These are phyloP conservation scores for Rhododendron griersonianum DNA, from an alignment of 148 eudicot species.

Conservation along the genomic window DNA sequence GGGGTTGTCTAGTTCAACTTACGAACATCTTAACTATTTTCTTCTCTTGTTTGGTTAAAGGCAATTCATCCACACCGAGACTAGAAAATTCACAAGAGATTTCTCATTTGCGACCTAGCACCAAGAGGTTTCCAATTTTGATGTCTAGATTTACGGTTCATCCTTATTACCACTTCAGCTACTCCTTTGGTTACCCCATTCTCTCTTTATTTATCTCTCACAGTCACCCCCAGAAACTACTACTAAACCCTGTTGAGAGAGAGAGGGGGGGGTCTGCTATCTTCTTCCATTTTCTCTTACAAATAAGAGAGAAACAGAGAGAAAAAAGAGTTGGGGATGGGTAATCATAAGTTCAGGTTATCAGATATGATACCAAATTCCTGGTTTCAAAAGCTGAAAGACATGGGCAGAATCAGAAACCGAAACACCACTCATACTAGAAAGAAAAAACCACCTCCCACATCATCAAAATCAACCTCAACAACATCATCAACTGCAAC, in stretches of 20 bases:
- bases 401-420: constrained; percentile 24
- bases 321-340: constrained; percentile 24
- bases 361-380: constrained; percentile 55
- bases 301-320: background rate
- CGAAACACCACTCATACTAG: constrained; percentile 6
- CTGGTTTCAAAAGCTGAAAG: constrained; percentile 54
- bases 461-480: constrained; percentile 24
- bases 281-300: background rate
- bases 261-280: background rate
- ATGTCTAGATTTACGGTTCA: no score
- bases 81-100: background rate
- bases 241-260: background rate
- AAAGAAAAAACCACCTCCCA: constrained; percentile 8
- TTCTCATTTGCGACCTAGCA: background rate
- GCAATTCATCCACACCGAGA: background rate
- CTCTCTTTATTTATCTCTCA: background rate
- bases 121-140: background rate
- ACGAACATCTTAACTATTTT: background rate
- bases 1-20: no score
- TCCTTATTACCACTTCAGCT: background rate
- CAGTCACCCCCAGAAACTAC: background rate
- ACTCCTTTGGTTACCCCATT: background rate
- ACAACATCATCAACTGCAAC: constrained; percentile 10
- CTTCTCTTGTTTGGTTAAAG: background rate
- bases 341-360: constrained; percentile 36